Conservation (phyloP, 106 monocot genomes). For the Acorus calamus region DNA sequence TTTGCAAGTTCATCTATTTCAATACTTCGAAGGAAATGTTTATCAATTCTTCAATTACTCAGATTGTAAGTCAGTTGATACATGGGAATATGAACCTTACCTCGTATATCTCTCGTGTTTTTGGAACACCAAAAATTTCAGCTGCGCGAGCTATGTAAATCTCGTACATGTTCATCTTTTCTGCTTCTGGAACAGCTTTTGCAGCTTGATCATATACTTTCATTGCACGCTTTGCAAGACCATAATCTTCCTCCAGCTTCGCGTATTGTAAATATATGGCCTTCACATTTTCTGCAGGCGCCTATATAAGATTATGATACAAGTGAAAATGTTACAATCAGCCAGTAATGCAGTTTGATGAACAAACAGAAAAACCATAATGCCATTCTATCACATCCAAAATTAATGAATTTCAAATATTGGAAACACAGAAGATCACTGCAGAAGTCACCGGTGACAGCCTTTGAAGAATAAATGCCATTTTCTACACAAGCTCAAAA, state of each 20-base stretch:
- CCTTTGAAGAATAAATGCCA: no score
- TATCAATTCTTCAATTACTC: no score
- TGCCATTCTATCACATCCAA: no score
- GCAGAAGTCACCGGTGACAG: no score
- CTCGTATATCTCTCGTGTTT: conserved; percentile 94
- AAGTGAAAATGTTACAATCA: neutral
- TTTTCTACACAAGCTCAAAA: no score
- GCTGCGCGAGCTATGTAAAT: conserved; percentile 93
- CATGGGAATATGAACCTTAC: conserved; percentile 20
- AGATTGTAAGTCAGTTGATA: no score
- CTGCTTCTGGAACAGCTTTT: conserved; percentile 63
- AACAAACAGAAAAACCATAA: no score
- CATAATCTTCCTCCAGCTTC: conserved; percentile 91
- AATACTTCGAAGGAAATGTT: no score
- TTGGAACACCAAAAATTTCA: conserved; percentile 95
- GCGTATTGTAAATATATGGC: conserved; percentile 86
- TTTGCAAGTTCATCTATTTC: no score
- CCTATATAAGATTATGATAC: conserved; percentile 20
- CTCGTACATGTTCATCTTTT: conserved; percentile 95
- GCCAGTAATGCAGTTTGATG: neutral
- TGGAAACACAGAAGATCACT: no score
- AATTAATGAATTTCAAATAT: no score
- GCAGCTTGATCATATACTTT: conserved; percentile 93
- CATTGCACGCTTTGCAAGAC: conserved; percentile 90
- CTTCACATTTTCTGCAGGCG: conserved; percentile 84